Percentiles rank a stretch among this genome's conserved stretches.
Conservation (phyloP, 2,329 filamentous ascomycete genomes). For the Domatiomyces catenatus region DNA sequence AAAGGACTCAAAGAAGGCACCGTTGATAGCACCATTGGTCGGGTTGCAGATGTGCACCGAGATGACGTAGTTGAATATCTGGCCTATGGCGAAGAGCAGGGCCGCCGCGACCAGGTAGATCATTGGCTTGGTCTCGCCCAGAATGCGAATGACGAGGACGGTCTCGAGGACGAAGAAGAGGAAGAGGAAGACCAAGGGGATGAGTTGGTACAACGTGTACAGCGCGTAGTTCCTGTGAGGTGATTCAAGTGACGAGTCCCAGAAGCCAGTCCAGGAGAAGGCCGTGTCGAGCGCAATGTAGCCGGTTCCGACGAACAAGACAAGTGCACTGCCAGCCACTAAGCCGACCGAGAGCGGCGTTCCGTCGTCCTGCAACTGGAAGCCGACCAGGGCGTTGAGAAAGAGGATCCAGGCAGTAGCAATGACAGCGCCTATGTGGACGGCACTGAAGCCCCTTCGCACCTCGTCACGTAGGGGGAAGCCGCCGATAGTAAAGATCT, state of each 20-base stretch:
- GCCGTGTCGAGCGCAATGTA: slow-evolving; percentile 94
- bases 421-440: slow-evolving; percentile 78
- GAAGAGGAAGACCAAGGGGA: slow-evolving; percentile 76
- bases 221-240: slow-evolving; percentile 66
- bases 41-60: slow-evolving; percentile 81
- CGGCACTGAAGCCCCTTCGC: slow-evolving; percentile 67
- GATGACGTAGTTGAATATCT: slow-evolving; percentile 91
- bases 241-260: slow-evolving; percentile 41
- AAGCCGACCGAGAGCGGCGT: slow-evolving; percentile 70
- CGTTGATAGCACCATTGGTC: slow-evolving; percentile 74
- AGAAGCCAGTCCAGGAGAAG: slow-evolving; percentile 69
- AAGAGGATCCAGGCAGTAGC: slow-evolving; percentile 83
- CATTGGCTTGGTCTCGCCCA: slow-evolving; percentile 88
- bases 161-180: slow-evolving; percentile 73
- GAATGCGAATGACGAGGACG: slow-evolving; percentile 66
- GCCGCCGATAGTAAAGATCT: slow-evolving; percentile 88
- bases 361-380: slow-evolving; percentile 84
- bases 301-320: slow-evolving; percentile 74
- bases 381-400: slow-evolving; percentile 83
- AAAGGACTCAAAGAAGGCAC: slow-evolving; percentile 78
- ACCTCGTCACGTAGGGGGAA: slow-evolving; percentile 60
- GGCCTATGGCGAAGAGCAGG: slow-evolving; percentile 75
- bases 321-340: slow-evolving; percentile 51
- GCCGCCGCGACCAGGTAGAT: slow-evolving; percentile 60
- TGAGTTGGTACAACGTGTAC: slow-evolving; percentile 86